Percentiles rank a stretch among this genome's conserved stretches.
Conservation (phyloP, 2,329 filamentous ascomycete species). For the Colletotrichum liaoningense region DNA sequence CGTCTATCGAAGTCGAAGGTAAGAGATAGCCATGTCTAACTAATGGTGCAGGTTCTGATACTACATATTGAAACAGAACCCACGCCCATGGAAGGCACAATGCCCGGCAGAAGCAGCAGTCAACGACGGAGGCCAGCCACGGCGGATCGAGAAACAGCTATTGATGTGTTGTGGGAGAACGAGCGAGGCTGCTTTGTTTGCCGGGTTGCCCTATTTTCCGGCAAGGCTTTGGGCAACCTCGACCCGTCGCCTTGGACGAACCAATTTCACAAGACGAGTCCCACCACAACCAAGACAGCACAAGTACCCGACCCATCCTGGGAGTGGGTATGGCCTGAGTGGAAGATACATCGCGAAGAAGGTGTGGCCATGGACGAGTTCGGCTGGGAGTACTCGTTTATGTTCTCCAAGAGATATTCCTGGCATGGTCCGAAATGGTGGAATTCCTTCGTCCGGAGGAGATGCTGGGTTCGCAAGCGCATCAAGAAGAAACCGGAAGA, state of each 20-base stretch:
- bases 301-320: slow-evolving; percentile 95
- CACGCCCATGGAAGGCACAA: slow-evolving; percentile 21
- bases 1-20: slow-evolving; percentile 37
- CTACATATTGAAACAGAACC: background rate
- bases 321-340: slow-evolving; percentile 84
- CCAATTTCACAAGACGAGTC: slow-evolving; percentile 67
- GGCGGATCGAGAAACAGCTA: slow-evolving; percentile 62
- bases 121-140: slow-evolving; percentile 10
- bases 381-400: slow-evolving; percentile 96
- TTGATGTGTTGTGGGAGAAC: slow-evolving; percentile 96
- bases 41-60: background rate
- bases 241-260: slow-evolving; percentile 93
- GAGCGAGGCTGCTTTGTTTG: slow-evolving; percentile 92
- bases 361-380: slow-evolving; percentile 80
- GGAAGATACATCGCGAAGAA: slow-evolving; percentile 77
- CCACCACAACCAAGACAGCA: slow-evolving; percentile 81
- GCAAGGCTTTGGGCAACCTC: slow-evolving; percentile 83
- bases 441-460: slow-evolving; percentile 91
- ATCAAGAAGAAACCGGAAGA: slow-evolving; percentile 68
- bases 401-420: slow-evolving; percentile 78
- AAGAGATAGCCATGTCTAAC: background rate
- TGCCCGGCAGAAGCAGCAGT: background rate
- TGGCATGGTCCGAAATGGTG: slow-evolving; percentile 97
- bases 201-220: slow-evolving; percentile 89
- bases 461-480: slow-evolving; percentile 88